Percentiles rank a stretch among this genome's conserved stretches.
Conservation (phyloP, 2,329 filamentous ascomycete species). For the Dothideomycetes sp. region DNA sequence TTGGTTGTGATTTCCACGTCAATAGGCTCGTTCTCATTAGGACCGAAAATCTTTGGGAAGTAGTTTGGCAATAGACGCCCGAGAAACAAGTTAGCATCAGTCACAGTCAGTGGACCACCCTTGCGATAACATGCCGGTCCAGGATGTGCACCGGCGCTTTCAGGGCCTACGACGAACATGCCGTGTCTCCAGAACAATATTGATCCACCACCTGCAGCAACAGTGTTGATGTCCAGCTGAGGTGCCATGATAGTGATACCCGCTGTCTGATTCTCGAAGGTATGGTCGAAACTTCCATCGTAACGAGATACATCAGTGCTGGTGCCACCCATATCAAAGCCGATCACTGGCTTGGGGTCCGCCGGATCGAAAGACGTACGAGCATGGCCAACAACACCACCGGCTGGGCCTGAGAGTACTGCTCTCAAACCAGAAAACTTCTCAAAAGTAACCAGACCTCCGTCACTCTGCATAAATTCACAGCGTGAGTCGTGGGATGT, state of each 20-base stretch:
- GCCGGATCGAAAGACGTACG: slow-evolving; percentile 73
- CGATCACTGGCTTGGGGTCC: slow-evolving; percentile 72
- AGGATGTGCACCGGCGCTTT: slow-evolving; percentile 22
- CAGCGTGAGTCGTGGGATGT: slow-evolving; percentile 49
- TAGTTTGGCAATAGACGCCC: slow-evolving; percentile 24
- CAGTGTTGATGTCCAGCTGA: slow-evolving; percentile 20
- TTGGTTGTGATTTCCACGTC: slow-evolving; percentile 16
- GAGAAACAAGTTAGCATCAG: slow-evolving; percentile 28
- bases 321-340: slow-evolving; percentile 29
- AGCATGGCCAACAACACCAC: slow-evolving; percentile 79
- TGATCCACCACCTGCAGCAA: slow-evolving; percentile 18
- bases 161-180: slow-evolving; percentile 15
- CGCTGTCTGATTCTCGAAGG: slow-evolving; percentile 17
- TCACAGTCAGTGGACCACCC: slow-evolving; percentile 27
- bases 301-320: slow-evolving; percentile 17
- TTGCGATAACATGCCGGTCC: slow-evolving; percentile 28
- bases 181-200: slow-evolving; percentile 16
- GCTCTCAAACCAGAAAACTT: slow-evolving; percentile 70
- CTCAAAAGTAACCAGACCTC: slow-evolving; percentile 56
- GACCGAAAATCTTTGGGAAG: slow-evolving; percentile 28
- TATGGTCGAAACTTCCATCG: slow-evolving; percentile 16
- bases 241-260: slow-evolving; percentile 17
- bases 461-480: slow-evolving; percentile 85
- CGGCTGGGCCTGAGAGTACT: slow-evolving; percentile 74
- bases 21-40: slow-evolving; percentile 21